phyloP scores from a whole-genome alignment of 179 eudicot species.

The Silene vulgaris region DNA sequence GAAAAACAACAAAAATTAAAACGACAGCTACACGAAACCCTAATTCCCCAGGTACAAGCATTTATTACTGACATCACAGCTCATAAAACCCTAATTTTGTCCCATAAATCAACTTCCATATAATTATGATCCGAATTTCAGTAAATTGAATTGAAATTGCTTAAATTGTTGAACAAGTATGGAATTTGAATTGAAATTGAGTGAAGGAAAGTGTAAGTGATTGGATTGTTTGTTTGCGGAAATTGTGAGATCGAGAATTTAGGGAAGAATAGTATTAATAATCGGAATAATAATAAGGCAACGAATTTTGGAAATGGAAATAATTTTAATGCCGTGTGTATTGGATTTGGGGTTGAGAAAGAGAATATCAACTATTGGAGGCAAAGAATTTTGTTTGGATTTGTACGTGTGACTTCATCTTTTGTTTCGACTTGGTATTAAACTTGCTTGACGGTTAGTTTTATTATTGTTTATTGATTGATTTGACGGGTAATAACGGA shows the following conservation, averaged over 20 bases:
- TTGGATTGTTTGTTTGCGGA: slow-evolving; percentile 20
- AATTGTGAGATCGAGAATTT: no score
- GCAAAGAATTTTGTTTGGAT: slow-evolving; percentile 39
- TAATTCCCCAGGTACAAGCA: slow-evolving; percentile 63
- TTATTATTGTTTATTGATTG: no score
- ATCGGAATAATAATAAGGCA: no score
- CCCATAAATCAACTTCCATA: neutral
- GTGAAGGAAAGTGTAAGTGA: slow-evolving; percentile 18
- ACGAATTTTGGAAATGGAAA: no score
- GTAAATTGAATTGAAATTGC: no score
- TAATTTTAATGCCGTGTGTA: no score
- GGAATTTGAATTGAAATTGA: slow-evolving; percentile 29
- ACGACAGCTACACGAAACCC: slow-evolving; percentile 45
- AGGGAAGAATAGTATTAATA: no score
- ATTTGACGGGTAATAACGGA: no score
- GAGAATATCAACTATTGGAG: slow-evolving; percentile 33
- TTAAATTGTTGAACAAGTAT: slow-evolving; percentile 4
- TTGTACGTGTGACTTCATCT: slow-evolving; percentile 11
- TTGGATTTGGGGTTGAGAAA: slow-evolving; percentile 16
- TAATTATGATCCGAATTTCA: neutral
- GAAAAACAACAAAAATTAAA: slow-evolving; percentile 30
- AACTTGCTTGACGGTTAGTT: no score
- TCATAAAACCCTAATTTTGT: slow-evolving; percentile 33
- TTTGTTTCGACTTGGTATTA: no score
- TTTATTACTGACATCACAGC: slow-evolving; percentile 43